Base-by-base conservation (phyloP, 1,284 basidiomycete species). In the Naganishia sp. region DNA sequence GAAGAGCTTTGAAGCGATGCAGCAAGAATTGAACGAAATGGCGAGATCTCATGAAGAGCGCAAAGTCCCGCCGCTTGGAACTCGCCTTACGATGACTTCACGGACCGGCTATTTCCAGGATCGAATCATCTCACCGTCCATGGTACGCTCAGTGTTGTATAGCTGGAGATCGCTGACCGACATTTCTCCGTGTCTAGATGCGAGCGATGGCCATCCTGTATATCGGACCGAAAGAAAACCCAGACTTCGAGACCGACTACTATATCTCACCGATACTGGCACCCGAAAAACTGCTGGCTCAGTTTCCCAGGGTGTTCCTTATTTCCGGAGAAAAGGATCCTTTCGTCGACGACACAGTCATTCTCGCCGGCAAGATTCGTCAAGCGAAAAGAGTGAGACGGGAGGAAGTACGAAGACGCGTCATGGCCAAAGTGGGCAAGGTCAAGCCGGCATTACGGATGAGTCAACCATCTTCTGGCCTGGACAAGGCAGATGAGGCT, bases 201-300 rank as follows among this genome's bases (percentile, higher is more conserved):
- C 90, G 95, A 49, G 93, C 94, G 0, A 98, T 98, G 94, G 94
- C 94, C 1, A 94, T 98, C 72, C 83, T 97, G 66, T 98, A 98
- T 80, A 89, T 98, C 69, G 95, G 95, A 0, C 94, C 94, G 0
- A 86, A 90, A 56, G 87, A 87, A 63, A 90, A 92, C 75, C 94
- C 95, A 17, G 93, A 98, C 78, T 92, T 98, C 77, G 87, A 88
- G 66, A 90, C 90, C 49, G 94, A 99, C 82, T 98, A 97, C 79
- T 88, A 90, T 80, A 87, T 98, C 69, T 96, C 93, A 13, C 95
- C 95, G 0, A 90, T 98, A 71, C 85, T 98, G 55, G 87, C 94
- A 3, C 95, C 95, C 0, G 82, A 84, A 42, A 83, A 86, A 63
- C 82, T 97, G 15, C 85, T 99, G 13, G 92, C 90, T 0, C 88